Conservation (phyloP, 2,329 filamentous ascomycete species). For the Myriosclerotinia scirpicola region DNA sequence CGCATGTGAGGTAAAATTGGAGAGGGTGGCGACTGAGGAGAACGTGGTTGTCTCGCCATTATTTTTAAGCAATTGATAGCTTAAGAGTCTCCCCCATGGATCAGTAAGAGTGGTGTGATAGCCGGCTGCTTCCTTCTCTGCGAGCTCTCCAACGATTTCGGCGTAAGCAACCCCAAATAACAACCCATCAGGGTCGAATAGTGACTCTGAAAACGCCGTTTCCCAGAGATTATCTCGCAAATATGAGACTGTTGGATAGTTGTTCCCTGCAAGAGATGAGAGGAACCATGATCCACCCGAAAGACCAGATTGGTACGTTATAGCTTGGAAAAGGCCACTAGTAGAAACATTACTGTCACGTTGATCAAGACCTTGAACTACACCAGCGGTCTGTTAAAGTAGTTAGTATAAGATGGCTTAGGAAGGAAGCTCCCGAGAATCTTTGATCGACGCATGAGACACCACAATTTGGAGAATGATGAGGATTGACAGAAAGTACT, state of each 20-base stretch:
- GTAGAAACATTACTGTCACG: slow-evolving; percentile 45
- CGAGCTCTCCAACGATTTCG: slow-evolving; percentile 30
- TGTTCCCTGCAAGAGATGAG: slow-evolving; percentile 47
- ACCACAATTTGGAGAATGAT: no score
- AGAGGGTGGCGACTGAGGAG: slow-evolving; percentile 35
- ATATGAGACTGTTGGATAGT: slow-evolving; percentile 47
- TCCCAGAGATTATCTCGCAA: slow-evolving; percentile 46
- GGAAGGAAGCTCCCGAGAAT: not conserved
- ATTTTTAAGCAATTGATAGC: slow-evolving; percentile 30
- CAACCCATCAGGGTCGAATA: slow-evolving; percentile 43
- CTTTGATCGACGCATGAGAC: not conserved
- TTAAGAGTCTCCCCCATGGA: slow-evolving; percentile 33
- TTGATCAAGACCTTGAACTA: slow-evolving; percentile 41
- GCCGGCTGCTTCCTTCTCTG: slow-evolving; percentile 37
- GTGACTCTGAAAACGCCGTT: slow-evolving; percentile 42
- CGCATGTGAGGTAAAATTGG: slow-evolving; percentile 45
- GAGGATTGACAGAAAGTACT: not conserved
- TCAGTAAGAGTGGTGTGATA: slow-evolving; percentile 36
- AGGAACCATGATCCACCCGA: slow-evolving; percentile 51
- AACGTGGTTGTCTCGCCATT: slow-evolving; percentile 30
- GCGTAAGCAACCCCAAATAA: slow-evolving; percentile 37
- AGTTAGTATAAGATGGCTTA: slow-evolving; percentile 1
- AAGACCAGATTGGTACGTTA: slow-evolving; percentile 49
- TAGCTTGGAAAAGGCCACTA: slow-evolving; percentile 47
- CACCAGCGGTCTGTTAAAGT: slow-evolving; percentile 33